Base-by-base conservation (phyloP, 2,329 filamentous ascomycete species). In the Fusarium staphyleae region DNA sequence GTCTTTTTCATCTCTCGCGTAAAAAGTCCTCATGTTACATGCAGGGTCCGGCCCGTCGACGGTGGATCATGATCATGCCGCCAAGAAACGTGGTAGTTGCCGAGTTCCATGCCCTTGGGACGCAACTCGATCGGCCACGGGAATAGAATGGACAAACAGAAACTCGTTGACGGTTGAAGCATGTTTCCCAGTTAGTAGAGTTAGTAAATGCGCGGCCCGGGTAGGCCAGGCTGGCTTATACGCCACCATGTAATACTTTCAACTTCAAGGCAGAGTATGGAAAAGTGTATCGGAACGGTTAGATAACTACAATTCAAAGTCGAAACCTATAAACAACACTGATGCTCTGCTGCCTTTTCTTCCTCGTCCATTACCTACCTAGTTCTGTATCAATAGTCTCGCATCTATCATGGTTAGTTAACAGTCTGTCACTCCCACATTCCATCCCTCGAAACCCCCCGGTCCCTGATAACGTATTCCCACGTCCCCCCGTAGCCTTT, bases 11-110 rank as follows among this genome's bases (percentile, higher is more conserved):
- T 24, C 3, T 24, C 5, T 24, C 9, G 22, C 7, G 22, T 7
- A 24, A 24, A 9, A 24, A 8, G 22, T 8, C 22, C 9, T 8
- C 7, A 24, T 24, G 22, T 8, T n/a, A n/a, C n/a, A n/a, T n/a
- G n/a, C n/a, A n/a, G n/a, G n/a, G n/a, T n/a, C n/a, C n/a, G n/a
- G n/a, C n/a, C n/a, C n/a, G n/a, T n/a, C n/a, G n/a, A 46, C 28
- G 12, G 48, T 54, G 57, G 43, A 32, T 32, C 41, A 35, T 57
- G 18, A 18, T 10, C 15, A 45, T 18, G 29, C 14, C 44, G 58
- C 55, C 58, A 62, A 62, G 58, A 35, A 47, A 48, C 36, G 43
- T 62, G 58, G 35, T 19, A 48, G 39, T 44, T 60, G 53, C 57
- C 49, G 49, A 62, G 58, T 62, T 55, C 58, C 48, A 59, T 55